A percentile compares a stretch with the other conserved stretches of the same genome.
These are phyloP conservation scores for Fraxinus floribunda DNA, from an alignment of 305 asterid species.

Conservation along the genomic window DNA sequence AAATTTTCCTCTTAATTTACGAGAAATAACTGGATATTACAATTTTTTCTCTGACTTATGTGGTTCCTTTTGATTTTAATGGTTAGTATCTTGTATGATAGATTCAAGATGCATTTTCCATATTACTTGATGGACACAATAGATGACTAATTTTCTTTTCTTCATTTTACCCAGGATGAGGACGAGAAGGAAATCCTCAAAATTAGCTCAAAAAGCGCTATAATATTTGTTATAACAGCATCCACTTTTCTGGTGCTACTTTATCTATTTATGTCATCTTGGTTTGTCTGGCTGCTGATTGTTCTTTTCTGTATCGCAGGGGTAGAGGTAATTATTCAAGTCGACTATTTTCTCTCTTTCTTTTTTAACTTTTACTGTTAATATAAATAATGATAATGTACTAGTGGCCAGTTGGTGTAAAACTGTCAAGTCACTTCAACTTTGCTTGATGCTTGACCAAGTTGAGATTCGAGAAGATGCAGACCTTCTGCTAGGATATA, in stretches of 20 bases:
- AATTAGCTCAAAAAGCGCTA: conserved; percentile 70
- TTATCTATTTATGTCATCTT: conserved; percentile 85
- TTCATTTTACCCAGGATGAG: conserved; percentile 51
- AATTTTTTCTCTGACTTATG: not conserved
- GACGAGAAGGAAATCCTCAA: conserved; percentile 51
- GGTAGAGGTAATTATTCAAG: conserved; percentile 62
- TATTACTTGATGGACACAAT: conserved; percentile 17
- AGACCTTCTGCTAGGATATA: conserved; percentile 3
- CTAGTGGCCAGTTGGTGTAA: conserved; percentile 3
- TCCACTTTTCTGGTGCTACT: conserved; percentile 92
- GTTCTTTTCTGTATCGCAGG: conserved; percentile 93
- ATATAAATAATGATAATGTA: not conserved
- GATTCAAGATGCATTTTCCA: conserved; percentile 7
- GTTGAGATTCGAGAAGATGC: not conserved
- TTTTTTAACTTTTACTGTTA: not conserved
- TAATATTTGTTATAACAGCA: conserved; percentile 79
- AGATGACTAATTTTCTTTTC: conserved; percentile 21
- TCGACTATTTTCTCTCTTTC: not conserved
- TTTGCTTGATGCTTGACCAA: not conserved
- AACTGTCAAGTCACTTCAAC: not conserved
- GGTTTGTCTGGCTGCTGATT: conserved; percentile 95
- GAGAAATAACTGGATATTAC: not conserved
- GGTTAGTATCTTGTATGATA: conserved; percentile 5
- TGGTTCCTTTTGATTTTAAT: not conserved
- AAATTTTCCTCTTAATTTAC: not conserved